phyloP scores from a whole-genome alignment of 1,284 basidiomycete species.

The Gymnopus androsaceus region DNA sequence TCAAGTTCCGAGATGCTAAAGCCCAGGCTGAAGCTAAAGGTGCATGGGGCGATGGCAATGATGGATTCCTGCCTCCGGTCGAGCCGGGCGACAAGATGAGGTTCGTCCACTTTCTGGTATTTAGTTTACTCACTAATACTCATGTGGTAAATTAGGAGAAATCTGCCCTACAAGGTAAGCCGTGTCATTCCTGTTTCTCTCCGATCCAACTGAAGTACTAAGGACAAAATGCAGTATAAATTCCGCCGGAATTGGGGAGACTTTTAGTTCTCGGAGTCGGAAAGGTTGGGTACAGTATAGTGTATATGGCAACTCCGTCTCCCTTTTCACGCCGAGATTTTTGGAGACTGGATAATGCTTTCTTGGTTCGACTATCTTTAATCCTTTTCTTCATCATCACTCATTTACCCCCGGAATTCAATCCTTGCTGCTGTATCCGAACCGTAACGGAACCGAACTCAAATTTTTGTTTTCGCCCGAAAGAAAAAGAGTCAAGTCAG shows the following conservation, averaged over 20 bases:
- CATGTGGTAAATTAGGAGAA: constrained; percentile 49
- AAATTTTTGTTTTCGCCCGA: too few relatives aligned
- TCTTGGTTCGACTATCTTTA: not conserved
- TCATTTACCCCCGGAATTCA: not conserved
- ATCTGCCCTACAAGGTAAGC: constrained; percentile 82
- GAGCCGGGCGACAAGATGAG: constrained; percentile 71
- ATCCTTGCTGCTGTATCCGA: not conserved
- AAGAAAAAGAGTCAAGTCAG: too few relatives aligned
- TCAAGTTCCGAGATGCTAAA: constrained; percentile 58
- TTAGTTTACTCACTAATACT: constrained; percentile 3
- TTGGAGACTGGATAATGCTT: not conserved
- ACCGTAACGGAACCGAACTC: not conserved
- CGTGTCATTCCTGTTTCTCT: constrained; percentile 10
- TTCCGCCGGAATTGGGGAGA: constrained; percentile 85
- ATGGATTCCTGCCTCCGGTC: constrained; percentile 75
- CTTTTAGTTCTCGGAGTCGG: constrained; percentile 49
- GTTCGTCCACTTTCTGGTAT: constrained; percentile 35
- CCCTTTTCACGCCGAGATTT: not conserved
- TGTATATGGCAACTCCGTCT: not conserved
- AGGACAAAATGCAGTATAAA: constrained; percentile 78
- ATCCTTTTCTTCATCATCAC: not conserved
- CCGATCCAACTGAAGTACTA: constrained; percentile 34
- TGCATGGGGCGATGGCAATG: constrained; percentile 73
- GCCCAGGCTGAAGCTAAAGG: constrained; percentile 51
- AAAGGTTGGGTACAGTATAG: not conserved